Evolutionary conservation across 352 stramenopile genomes (phyloP).

Genomic region (Globisporangium sylvaticum): DNA sequence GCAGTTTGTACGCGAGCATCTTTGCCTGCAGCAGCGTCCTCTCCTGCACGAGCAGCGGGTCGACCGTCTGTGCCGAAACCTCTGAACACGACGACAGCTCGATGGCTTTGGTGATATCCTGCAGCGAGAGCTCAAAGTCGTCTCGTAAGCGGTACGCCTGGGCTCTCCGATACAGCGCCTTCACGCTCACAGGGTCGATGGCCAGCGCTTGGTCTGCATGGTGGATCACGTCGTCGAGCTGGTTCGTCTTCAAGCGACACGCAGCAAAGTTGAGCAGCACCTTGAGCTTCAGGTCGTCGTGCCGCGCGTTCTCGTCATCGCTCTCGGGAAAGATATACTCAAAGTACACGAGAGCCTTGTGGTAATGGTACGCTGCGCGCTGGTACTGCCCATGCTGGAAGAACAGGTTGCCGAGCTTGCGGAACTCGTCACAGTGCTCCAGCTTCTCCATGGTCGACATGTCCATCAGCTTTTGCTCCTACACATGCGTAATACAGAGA

Average conservation of each 20-base stretch:
- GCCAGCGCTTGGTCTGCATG: slow-evolving; percentile 54
- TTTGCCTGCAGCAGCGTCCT: slow-evolving; percentile 58
- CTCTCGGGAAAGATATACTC: slow-evolving; percentile 84
- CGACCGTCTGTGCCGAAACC: slow-evolving; percentile 12
- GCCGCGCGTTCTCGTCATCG: slow-evolving; percentile 39
- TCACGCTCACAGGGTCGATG: slow-evolving; percentile 50
- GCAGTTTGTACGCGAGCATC: slow-evolving; percentile 66
- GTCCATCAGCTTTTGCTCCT: slow-evolving; percentile 85
- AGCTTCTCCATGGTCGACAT: slow-evolving; percentile 70
- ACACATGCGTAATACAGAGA: neutral
- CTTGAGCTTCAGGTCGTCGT: slow-evolving; percentile 51
- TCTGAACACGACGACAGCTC: slow-evolving; percentile 3
- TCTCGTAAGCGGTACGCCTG: slow-evolving; percentile 63
- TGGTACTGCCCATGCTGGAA: slow-evolving; percentile 80
- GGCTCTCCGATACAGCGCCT: slow-evolving; percentile 66
- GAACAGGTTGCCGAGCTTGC: slow-evolving; percentile 65
- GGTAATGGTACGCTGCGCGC: slow-evolving; percentile 75
- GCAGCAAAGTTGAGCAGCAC: slow-evolving; percentile 74
- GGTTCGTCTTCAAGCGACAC: slow-evolving; percentile 66
- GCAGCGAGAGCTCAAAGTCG: slow-evolving; percentile 55
- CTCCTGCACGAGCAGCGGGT: slow-evolving; percentile 49
- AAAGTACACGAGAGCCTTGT: slow-evolving; percentile 83
- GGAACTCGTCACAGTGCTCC: slow-evolving; percentile 60
- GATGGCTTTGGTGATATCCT: slow-evolving; percentile 44
- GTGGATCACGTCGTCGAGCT: slow-evolving; percentile 70